A percentile compares a stretch with the other conserved stretches of the same genome.
Conservation (phyloP, 108 stramenopile genomes). For the Skeletonema menzelii region DNA sequence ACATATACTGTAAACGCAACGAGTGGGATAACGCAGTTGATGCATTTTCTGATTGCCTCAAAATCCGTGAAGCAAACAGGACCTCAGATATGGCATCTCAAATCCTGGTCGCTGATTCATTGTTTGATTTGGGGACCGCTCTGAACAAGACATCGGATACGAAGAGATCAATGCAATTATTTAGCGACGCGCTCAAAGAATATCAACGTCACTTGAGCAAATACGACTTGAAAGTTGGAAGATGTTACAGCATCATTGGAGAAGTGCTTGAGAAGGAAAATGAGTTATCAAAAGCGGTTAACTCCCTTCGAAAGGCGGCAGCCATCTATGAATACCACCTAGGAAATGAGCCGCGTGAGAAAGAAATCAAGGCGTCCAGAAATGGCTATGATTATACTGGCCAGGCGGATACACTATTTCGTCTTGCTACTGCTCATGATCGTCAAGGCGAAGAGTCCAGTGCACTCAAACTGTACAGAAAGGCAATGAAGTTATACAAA, state of each 20-base stretch:
- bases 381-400: conserved; percentile 24
- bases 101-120: conserved; percentile 39
- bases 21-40: conserved; percentile 35
- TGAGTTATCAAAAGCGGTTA: conserved; percentile 27
- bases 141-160: conserved; percentile 35
- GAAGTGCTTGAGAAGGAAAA: conserved; percentile 40
- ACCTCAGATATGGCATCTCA: conserved; percentile 16
- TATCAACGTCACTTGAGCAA: conserved; percentile 33
- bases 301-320: conserved; percentile 19
- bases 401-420: conserved; percentile 39
- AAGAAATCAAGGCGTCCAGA: conserved; percentile 31
- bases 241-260: conserved; percentile 32
- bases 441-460: conserved; percentile 26
- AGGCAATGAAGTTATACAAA: conserved; percentile 42
- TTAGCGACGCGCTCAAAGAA: conserved; percentile 43
- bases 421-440: conserved; percentile 37
- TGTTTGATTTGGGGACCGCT: conserved; percentile 40
- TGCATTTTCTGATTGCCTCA: conserved; percentile 37
- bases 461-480: conserved; percentile 38
- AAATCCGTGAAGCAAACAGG: conserved; percentile 29
- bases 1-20: conserved; percentile 29
- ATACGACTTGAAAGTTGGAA: conserved; percentile 39
- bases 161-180: conserved; percentile 30
- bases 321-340: conserved; percentile 31
- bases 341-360: conserved; percentile 33